Conservation (phyloP, 495 filamentous ascomycete species). For the Lasiosphaeria miniovina region DNA sequence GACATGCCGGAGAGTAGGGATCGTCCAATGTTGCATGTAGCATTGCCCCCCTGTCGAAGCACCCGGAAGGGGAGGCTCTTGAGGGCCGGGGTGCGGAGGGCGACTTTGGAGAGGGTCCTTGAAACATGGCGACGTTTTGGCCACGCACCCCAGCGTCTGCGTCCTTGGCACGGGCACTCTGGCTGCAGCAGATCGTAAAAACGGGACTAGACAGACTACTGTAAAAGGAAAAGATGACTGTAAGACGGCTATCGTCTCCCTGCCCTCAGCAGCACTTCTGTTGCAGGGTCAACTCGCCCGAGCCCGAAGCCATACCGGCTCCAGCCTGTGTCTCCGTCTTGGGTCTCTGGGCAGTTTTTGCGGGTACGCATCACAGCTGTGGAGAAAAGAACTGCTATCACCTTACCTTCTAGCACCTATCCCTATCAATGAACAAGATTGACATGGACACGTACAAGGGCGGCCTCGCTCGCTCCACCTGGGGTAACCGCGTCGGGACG, state of each 20-base stretch:
- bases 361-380: too few species aligned
- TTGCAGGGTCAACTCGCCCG: too few species aligned
- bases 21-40: slow-evolving; percentile 28
- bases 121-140: slow-evolving; percentile 37
- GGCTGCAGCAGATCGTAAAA: too few species aligned
- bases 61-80: slow-evolving; percentile 18
- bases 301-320: too few species aligned
- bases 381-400: too few species aligned
- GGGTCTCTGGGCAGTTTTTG: too few species aligned
- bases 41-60: slow-evolving; percentile 16
- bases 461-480: neutral
- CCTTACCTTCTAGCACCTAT: too few species aligned
- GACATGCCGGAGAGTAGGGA: slow-evolving; percentile 22
- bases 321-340: too few species aligned
- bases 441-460: neutral
- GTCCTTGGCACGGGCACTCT: neutral
- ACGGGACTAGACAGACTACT: slow-evolving; percentile 7
- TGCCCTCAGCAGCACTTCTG: too few species aligned
- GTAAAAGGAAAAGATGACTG: neutral
- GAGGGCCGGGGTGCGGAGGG: slow-evolving; percentile 23
- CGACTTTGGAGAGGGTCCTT: slow-evolving; percentile 18
- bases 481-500: slow-evolving; percentile 10
- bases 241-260: too few species aligned
- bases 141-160: slow-evolving; percentile 17
- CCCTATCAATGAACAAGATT: neutral